A percentile compares a stretch with the other conserved stretches of the same genome.
These are phyloP conservation scores for Penicillium odoratum DNA, from an alignment of 495 filamentous ascomycete genomes.

Conservation along the genomic window DNA sequence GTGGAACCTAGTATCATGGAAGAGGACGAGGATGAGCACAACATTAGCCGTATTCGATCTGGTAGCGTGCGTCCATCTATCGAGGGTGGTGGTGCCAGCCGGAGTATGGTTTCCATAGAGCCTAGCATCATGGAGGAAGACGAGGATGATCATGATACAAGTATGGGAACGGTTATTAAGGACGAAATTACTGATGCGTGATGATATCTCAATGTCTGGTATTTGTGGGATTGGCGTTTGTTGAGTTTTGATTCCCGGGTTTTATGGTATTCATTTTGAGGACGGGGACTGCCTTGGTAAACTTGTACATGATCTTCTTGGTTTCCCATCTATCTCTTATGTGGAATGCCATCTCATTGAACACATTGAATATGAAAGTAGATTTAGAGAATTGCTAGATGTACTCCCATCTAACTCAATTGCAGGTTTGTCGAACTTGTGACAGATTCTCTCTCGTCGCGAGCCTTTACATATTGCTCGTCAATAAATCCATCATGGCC, in stretches of 20 bases:
- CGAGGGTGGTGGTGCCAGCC: constrained; percentile 17
- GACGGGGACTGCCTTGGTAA: not conserved
- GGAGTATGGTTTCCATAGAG: constrained; percentile 26
- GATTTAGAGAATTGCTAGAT: too few species aligned
- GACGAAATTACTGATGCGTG: constrained; percentile 46
- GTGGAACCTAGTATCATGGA: constrained; percentile 51
- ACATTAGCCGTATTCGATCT: constrained; percentile 24
- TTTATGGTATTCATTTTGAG: not conserved
- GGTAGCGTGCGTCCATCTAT: constrained; percentile 23
- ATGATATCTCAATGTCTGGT: constrained; percentile 23
- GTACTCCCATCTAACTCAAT: too few species aligned
- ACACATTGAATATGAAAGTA: not conserved
- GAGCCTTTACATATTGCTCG: too few species aligned
- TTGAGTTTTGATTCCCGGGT: constrained; percentile 6
- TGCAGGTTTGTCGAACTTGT: too few species aligned
- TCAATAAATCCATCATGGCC: too few species aligned
- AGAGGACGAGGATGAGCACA: constrained; percentile 46
- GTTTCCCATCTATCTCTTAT: not conserved
- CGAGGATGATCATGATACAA: constrained; percentile 56
- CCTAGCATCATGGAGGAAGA: constrained; percentile 47
- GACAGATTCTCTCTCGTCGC: too few species aligned
- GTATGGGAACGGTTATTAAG: constrained; percentile 48
- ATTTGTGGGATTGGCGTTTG: constrained; percentile 3
- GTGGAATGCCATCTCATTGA: not conserved
- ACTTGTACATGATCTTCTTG: not conserved